These are phyloP conservation scores for Metschnikowia baotianmanensis DNA, from an alignment of 805 yeast species.

Conservation along the genomic window DNA sequence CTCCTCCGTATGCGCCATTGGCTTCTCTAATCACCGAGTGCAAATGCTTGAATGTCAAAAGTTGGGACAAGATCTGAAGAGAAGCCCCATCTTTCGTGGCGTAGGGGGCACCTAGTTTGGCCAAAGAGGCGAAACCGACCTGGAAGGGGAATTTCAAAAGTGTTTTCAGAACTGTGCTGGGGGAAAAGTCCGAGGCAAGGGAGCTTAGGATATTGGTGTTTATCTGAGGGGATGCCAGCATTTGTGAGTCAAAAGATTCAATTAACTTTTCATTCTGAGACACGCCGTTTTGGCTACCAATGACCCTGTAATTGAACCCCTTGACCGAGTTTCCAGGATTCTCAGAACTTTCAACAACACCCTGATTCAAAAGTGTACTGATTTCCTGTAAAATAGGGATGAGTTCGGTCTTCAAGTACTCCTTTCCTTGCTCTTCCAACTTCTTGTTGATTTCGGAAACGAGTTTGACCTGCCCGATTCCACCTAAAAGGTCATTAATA, in stretches of 20 bases:
- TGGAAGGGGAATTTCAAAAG: conserved; percentile 79
- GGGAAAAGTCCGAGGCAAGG: conserved; percentile 18
- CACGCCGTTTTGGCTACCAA: conserved; percentile 51
- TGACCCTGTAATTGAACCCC: conserved; percentile 51
- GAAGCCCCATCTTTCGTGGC: conserved; percentile 75
- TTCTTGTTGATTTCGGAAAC: conserved; percentile 56
- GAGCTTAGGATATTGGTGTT: conserved; percentile 17
- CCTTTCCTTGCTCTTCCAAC: conserved; percentile 41
- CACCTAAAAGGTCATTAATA: conserved; percentile 62
- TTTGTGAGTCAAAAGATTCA: conserved; percentile 26
- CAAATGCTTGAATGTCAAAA: conserved; percentile 76
- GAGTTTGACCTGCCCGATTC: conserved; percentile 76
- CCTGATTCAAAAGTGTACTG: conserved; percentile 42
- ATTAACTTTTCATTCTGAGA: conserved; percentile 35
- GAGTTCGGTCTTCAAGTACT: conserved; percentile 43
- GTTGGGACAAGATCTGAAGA: conserved; percentile 75
- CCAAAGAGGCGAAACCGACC: conserved; percentile 76
- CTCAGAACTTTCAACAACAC: conserved; percentile 18
- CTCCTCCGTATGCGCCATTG: conserved; percentile 99
- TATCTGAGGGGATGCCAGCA: conserved; percentile 18
- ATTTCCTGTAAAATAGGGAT: conserved; percentile 63
- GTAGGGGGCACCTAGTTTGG: conserved; percentile 65
- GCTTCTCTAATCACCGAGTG: conserved; percentile 91
- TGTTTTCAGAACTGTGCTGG: conserved; percentile 29
- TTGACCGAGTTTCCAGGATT: too few relatives aligned